Evolutionary conservation across 2,329 filamentous ascomycete genomes (phyloP), one percentile per base, ranked within the genome.

Genomic region (Penicillium sp.): DNA sequence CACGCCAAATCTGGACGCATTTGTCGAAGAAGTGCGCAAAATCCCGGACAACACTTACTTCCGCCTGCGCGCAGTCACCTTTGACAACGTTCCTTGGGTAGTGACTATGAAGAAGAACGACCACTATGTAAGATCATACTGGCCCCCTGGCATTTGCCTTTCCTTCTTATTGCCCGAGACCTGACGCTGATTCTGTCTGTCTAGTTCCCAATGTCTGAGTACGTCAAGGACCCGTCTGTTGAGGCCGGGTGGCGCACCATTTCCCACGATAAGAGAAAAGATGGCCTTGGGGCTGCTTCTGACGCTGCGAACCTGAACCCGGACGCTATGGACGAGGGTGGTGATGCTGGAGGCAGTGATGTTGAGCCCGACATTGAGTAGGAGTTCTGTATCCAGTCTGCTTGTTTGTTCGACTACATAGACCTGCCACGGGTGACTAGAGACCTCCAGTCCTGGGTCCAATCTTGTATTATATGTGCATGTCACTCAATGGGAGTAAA

Each of bases 81-180:
- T 98, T 64, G 93, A 98, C 68, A 95, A 94, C 62, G 90, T 98
- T 8, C 91, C 91, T 3, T 98, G 93, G 90, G 90, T 98, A n/a
- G 88, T 94, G 35, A 98, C 93, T 7, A 95, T 98, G 88, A 98
- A 98, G 83, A 97, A 97, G 80, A 96, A 96, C 60, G 91, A 98
- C 66, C 93, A 98, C 70, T 98, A 98, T 68, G 75, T 77, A 61
- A 64, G 73, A 65, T n/a, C 13, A 24, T 39, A 12, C 4, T 35
- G 34, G 24, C 32, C 27, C 5, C 6, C 4, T 35, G 0, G 13
- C 18, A 18, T 33, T 25, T 34, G 7, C 13, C 26, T 7, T 13
- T 12, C 18, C 18, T 2, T 8, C 26, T 1, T 35, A 8, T 18
- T 18, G 18, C 18, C 29, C 3, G 7, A 11, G 29, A 11, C 29